These are phyloP conservation scores for Colletotrichum sansevieriae DNA, from an alignment of 2,329 filamentous ascomycete genomes.

Conservation along the genomic window DNA sequence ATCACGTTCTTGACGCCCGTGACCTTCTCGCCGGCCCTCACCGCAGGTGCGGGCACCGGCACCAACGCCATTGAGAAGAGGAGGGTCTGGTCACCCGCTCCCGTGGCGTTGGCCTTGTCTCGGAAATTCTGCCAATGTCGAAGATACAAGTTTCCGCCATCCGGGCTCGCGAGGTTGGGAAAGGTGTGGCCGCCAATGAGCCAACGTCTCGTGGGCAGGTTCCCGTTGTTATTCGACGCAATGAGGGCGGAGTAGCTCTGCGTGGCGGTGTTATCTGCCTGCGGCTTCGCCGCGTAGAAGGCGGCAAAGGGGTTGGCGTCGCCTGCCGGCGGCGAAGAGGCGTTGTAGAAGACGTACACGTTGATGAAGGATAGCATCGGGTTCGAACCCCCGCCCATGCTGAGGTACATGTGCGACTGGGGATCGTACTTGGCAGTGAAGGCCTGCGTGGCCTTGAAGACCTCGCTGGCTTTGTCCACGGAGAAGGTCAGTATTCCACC, in stretches of 20 bases:
- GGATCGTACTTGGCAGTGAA: conserved; percentile 12
- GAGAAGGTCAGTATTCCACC: conserved; percentile 1
- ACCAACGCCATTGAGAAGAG: background rate
- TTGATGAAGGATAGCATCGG: conserved; percentile 11
- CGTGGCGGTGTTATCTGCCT: background rate
- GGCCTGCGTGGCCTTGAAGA: conserved; percentile 4
- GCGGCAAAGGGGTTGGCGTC: background rate
- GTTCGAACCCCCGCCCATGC: background rate
- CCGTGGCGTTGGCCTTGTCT: background rate
- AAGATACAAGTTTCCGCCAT: background rate
- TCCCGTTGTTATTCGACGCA: background rate
- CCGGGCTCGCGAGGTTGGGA: background rate
- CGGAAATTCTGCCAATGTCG: conserved; percentile 7
- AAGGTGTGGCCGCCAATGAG: background rate
- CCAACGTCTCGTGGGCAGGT: background rate
- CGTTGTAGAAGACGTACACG: conserved; percentile 12
- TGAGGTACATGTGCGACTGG: conserved; percentile 9
- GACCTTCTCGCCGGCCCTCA: conserved; percentile 1
- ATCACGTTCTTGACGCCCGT: conserved; percentile 14
- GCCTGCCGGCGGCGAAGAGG: background rate
- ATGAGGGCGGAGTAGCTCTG: background rate
- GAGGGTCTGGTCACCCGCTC: background rate
- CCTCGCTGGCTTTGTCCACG: conserved; percentile 2
- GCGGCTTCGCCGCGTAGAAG: background rate
- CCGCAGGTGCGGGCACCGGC: background rate